Conservation (phyloP, 805 yeast genomes). For the Pichia exigua region DNA sequence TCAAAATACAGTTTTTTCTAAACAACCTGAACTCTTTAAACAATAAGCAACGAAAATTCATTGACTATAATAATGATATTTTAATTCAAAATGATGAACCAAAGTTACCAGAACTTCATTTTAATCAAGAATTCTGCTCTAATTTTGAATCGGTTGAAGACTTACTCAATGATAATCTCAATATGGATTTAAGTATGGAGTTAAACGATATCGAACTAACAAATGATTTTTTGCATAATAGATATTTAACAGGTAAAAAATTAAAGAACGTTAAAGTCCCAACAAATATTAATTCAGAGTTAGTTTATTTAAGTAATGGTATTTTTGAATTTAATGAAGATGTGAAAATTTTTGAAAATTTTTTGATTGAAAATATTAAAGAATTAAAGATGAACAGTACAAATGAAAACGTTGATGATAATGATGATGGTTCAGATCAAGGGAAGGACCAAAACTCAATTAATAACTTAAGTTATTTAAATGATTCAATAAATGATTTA, state of each 20-base stretch:
- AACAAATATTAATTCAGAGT: not conserved
- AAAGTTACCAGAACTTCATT: conserved; percentile 15
- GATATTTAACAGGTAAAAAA: conserved; percentile 2
- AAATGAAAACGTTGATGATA: not conserved
- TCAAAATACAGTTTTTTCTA: conserved; percentile 14
- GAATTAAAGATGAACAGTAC: not conserved
- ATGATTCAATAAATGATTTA: not conserved
- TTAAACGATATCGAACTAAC: conserved; percentile 1
- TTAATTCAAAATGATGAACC: conserved; percentile 14
- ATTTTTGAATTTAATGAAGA: conserved; percentile 10
- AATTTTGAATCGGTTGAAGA: not conserved
- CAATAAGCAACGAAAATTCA: conserved; percentile 7
- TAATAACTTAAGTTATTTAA: not conserved
- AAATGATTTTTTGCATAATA: conserved; percentile 5
- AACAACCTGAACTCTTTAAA: conserved; percentile 14
- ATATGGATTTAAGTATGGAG: not conserved
- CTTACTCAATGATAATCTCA: not conserved
- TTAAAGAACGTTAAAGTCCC: not conserved
- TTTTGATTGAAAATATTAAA: not conserved
- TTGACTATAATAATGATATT: not conserved
- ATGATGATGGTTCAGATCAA: not conserved
- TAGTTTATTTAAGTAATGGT: conserved; percentile 9
- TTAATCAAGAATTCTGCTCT: not conserved
- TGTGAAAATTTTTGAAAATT: conserved; percentile 1
- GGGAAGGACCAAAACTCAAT: no score